Percentiles rank a stretch among this genome's conserved stretches.
Evolutionary conservation across 2,329 filamentous ascomycete genomes (phyloP).

Genomic region (Hypoxylon sp.): DNA sequence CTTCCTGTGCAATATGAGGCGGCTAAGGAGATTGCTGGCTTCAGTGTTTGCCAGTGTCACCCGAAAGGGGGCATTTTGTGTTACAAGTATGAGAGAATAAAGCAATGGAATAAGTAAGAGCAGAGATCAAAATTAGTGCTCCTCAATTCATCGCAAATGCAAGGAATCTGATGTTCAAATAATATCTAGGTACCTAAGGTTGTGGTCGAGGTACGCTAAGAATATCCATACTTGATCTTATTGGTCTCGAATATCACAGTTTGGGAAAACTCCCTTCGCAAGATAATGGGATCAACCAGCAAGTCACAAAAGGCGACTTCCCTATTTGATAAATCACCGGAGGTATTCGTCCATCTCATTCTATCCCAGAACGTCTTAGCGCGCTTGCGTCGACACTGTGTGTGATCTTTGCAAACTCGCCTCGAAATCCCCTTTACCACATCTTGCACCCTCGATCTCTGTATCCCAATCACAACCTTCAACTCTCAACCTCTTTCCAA

Average conservation of each 20-base stretch:
- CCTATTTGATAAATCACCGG: background rate
- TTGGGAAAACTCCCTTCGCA: background rate
- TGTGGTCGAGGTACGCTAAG: background rate
- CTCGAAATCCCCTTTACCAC: background rate
- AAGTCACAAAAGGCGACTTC: background rate
- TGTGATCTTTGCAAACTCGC: background rate
- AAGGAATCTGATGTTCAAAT: background rate
- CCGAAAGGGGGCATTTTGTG: background rate
- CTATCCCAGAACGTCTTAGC: background rate
- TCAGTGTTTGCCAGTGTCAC: background rate
- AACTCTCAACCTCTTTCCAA: background rate
- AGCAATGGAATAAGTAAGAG: background rate
- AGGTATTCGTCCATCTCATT: background rate
- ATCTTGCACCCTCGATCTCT: background rate
- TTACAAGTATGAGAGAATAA: background rate
- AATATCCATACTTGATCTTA: background rate
- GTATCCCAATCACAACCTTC: background rate
- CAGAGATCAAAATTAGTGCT: no score
- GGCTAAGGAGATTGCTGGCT: slow-evolving; percentile 1
- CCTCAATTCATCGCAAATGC: background rate
- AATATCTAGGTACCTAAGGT: background rate
- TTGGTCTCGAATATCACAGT: background rate
- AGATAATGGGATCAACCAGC: background rate
- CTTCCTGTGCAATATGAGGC: background rate
- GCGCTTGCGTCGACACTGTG: background rate